Evolutionary conservation across 495 filamentous ascomycete species (phyloP), one percentile per base, ranked within the genome.

Genomic region (Neurospora sp.): DNA sequence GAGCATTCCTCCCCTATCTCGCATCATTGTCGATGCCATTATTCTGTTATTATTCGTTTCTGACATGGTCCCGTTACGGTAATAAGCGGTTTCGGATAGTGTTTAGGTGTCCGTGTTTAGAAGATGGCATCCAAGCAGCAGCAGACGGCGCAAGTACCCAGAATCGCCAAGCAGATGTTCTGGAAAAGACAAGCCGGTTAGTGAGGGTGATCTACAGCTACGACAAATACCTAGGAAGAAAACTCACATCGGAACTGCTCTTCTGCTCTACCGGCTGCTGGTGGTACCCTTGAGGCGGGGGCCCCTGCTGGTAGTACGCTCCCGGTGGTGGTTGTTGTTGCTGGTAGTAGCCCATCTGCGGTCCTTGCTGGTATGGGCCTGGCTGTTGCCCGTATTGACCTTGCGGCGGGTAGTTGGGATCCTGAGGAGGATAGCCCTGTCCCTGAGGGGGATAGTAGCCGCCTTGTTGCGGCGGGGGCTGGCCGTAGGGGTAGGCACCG

Each of bases 121-220:
- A 85, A 85, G 41, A 86, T 70, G 23, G 80, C 79, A 35, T 86
- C 85, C 71, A 86, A 73, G 73, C 85, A 86, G 79, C 85, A 86
- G 73, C 85, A 86, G 77, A 84, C 85, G 1, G 85, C 85, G 71
- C 85, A 73, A 69, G 76, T 75, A 1, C 81, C 84, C 2, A 85
- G 62, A 59, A 84, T 73, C 0, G 79, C 79, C 38, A 80, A 79
- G 12, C 84, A 40, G 41, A 83, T 81, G 16, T 81, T 73, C 79
- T 80, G 14, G 27, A 46, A 40, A 16, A 37, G n/a, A 41, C n/a
- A n/a, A n/a, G n/a, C n/a, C n/a, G n/a, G 59, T 74, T 69, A 74
- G 70, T 23, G n/a, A 20, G 3, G 20, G 7, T 31, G 20, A 46
- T 39, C 31, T 46, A n/a, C 9, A 71, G 39, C 9, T 11, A 37